Percentiles rank a stretch among this genome's conserved stretches.
Evolutionary conservation across 805 yeast species (phyloP).

Genomic region (Yarrowia sp.): DNA sequence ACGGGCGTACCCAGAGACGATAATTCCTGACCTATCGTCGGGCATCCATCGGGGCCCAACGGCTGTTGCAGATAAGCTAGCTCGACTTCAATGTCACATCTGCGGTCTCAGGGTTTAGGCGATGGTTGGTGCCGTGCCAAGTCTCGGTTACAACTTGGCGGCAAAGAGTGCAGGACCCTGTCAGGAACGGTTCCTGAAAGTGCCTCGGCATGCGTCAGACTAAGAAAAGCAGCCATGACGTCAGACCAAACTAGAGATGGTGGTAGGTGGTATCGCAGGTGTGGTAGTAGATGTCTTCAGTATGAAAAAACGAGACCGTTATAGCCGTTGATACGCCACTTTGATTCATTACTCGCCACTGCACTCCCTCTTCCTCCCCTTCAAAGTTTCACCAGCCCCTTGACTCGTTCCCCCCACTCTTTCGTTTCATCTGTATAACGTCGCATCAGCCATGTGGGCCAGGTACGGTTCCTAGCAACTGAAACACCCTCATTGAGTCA

Average conservation of each 20-base stretch:
- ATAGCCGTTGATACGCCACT: too few relatives aligned
- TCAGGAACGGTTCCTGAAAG: slow-evolving; percentile 30
- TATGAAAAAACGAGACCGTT: too few relatives aligned
- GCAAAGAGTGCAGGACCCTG: slow-evolving; percentile 4
- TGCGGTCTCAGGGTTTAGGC: background rate
- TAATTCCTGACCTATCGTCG: too few relatives aligned
- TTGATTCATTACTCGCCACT: too few relatives aligned
- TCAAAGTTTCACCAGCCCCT: slow-evolving; percentile 3
- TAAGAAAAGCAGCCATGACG: background rate
- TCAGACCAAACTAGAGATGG: background rate
- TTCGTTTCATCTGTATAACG: slow-evolving; percentile 10
- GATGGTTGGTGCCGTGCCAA: slow-evolving; percentile 30
- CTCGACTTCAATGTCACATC: slow-evolving; percentile 2
- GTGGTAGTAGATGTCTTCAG: too few relatives aligned
- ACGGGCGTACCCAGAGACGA: too few relatives aligned
- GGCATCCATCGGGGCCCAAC: background rate
- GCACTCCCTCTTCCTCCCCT: too few relatives aligned
- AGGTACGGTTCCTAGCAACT: slow-evolving; percentile 18
- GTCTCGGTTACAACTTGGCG: slow-evolving; percentile 17
- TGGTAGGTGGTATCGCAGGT: too few relatives aligned
- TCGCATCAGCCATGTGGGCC: slow-evolving; percentile 1
- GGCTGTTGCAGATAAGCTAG: background rate
- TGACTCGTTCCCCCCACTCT: slow-evolving; percentile 5
- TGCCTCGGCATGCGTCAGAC: background rate
- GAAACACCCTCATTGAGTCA: background rate